A percentile compares a stretch with the other conserved stretches of the same genome.
These are phyloP conservation scores for Exophiala lecanii-corni DNA, from an alignment of 2,329 filamentous ascomycete species.

Conservation along the genomic window DNA sequence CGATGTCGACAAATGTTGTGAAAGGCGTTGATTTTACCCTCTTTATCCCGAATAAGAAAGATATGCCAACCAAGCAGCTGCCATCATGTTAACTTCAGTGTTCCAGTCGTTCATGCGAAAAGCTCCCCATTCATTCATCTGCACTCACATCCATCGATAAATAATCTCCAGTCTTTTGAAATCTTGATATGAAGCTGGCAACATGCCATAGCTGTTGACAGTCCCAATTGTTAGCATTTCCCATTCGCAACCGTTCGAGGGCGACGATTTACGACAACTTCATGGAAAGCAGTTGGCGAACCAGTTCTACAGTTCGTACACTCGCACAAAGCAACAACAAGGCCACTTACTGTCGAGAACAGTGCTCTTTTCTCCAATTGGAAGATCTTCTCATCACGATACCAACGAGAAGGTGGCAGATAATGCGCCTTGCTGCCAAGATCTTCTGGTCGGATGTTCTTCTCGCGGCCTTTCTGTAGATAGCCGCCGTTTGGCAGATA, in stretches of 20 bases:
- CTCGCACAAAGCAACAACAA: not conserved
- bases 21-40: slow-evolving; percentile 54
- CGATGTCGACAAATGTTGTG: slow-evolving; percentile 62
- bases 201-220: slow-evolving; percentile 21
- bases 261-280: too few relatives aligned
- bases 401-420: slow-evolving; percentile 22
- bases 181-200: slow-evolving; percentile 18
- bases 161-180: slow-evolving; percentile 22
- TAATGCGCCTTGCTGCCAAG: slow-evolving; percentile 16
- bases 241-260: too few relatives aligned
- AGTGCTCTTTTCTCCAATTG: slow-evolving; percentile 18
- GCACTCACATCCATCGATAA: slow-evolving; percentile 17
- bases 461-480: slow-evolving; percentile 21
- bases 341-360: slow-evolving; percentile 19
- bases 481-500: slow-evolving; percentile 21
- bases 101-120: too few relatives aligned
- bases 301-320: too few relatives aligned
- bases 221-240: not conserved
- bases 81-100: not conserved
- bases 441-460: slow-evolving; percentile 18
- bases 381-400: slow-evolving; percentile 24
- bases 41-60: slow-evolving; percentile 48
- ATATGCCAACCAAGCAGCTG: slow-evolving; percentile 49
- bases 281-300: too few relatives aligned
- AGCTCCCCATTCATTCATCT: not conserved